phyloP scores from a whole-genome alignment of 2,329 filamentous ascomycete genomes.

The Ceratocystis variospora region DNA sequence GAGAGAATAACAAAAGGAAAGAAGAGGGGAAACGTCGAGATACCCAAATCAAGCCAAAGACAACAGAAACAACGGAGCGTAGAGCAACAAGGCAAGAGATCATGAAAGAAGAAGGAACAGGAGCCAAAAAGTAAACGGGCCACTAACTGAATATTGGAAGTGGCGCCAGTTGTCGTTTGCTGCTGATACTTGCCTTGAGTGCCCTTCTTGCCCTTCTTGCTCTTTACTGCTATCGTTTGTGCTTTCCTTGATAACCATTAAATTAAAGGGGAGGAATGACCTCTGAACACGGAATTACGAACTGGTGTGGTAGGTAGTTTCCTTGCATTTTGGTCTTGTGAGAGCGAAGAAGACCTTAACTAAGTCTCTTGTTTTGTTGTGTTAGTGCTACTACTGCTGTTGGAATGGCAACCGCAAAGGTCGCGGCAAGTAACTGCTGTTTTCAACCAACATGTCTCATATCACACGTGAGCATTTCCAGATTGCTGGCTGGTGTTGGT shows the following conservation, averaged over 20 bases:
- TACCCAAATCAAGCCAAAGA: not conserved
- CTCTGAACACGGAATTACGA: not conserved
- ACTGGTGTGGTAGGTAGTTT: not conserved
- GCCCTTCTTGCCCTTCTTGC: too few relatives aligned
- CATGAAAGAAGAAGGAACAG: constrained; percentile 1
- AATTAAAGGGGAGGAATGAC: constrained; percentile 1
- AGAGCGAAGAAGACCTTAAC: not conserved
- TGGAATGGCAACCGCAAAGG: not conserved
- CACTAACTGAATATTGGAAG: not conserved
- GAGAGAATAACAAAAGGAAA: not conserved
- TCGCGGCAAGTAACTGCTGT: not conserved
- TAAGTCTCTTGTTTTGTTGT: not conserved
- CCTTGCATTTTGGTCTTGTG: not conserved
- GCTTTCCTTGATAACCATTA: not conserved
- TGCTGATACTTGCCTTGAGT: not conserved
- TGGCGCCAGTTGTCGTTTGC: not conserved
- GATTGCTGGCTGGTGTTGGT: not conserved
- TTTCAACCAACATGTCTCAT: not conserved
- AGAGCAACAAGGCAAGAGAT: constrained; percentile 4
- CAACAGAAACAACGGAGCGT: not conserved
- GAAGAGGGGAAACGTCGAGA: not conserved
- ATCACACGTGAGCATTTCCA: not conserved
- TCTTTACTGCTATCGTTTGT: not conserved
- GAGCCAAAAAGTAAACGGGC: not conserved
- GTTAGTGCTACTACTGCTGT: not conserved